A percentile compares a stretch with the other conserved stretches of the same genome.
Evolutionary conservation across 306 rosid species (phyloP).

Genomic region (Casuarina cunninghamiana): DNA sequence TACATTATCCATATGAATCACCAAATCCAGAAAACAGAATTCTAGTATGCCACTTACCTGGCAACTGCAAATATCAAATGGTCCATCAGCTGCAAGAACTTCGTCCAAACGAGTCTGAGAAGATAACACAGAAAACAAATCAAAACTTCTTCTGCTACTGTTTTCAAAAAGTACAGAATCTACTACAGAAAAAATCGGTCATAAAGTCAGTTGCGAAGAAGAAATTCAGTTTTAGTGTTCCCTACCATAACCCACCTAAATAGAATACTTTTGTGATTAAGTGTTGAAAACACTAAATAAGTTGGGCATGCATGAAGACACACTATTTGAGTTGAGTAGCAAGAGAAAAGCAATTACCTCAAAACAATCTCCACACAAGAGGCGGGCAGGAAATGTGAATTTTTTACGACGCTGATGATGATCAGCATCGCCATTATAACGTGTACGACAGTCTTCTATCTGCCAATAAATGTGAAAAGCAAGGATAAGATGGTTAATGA

Average conservation of each 20-base stretch:
- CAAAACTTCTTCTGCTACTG: constrained; percentile 19
- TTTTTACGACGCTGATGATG: constrained; percentile 93
- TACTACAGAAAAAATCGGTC: constrained; percentile 11
- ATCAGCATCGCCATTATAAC: constrained; percentile 95
- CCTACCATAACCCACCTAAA: neutral
- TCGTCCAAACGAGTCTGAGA: constrained; percentile 76
- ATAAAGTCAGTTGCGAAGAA: neutral
- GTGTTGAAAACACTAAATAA: constrained; percentile 10
- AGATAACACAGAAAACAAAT: constrained; percentile 18
- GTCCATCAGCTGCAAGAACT: constrained; percentile 84
- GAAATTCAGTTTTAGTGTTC: constrained; percentile 6
- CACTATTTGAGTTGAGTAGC: neutral
- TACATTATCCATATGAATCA: neutral
- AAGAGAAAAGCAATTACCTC: constrained; percentile 58
- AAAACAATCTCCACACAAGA: constrained; percentile 89
- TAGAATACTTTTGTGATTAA: neutral
- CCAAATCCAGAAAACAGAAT: constrained; percentile 9
- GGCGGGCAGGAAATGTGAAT: constrained; percentile 92
- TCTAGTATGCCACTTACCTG: constrained; percentile 53
- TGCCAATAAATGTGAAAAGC: constrained; percentile 34
- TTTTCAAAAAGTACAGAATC: constrained; percentile 20
- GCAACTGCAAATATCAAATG: constrained; percentile 88
- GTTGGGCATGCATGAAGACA: neutral
- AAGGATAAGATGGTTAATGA: constrained; percentile 25
- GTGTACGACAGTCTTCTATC: constrained; percentile 97